Conservation (phyloP, 176 grass and related monocot genomes). For the Aegilops longissima region DNA sequence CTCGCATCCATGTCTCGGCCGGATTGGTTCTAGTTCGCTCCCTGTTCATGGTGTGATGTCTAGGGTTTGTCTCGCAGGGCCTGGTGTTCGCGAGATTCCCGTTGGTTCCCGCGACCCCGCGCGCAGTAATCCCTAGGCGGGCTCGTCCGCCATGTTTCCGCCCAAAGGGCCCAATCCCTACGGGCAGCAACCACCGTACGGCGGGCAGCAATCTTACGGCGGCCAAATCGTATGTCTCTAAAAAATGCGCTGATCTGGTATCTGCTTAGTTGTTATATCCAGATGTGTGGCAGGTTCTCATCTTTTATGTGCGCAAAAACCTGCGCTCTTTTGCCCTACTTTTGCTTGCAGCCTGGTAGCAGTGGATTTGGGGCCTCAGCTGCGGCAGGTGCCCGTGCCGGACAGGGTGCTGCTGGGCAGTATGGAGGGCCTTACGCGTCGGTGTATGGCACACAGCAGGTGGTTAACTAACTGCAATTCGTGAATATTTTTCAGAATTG, state of each 20-base stretch:
- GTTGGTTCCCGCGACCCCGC: constrained; percentile 4
- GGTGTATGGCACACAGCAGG: constrained; percentile 69
- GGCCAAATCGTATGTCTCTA: constrained; percentile 54
- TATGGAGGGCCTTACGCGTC: constrained; percentile 71
- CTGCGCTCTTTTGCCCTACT: neutral
- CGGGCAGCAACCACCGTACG: constrained; percentile 59
- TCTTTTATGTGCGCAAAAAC: constrained; percentile 8
- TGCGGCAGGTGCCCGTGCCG: constrained; percentile 32
- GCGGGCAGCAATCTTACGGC: constrained; percentile 59
- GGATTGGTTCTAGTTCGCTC: neutral
- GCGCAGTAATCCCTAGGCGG: constrained; percentile 1
- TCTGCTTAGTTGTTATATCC: neutral
- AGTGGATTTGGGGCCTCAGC: constrained; percentile 49
- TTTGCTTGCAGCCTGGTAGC: constrained; percentile 55
- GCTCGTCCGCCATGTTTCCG: constrained; percentile 63
- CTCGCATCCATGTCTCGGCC: neutral
- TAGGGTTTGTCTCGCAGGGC: constrained; percentile 35
- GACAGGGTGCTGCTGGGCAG: constrained; percentile 45
- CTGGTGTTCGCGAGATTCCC: neutral
- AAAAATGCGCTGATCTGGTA: neutral
- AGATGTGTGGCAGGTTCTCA: neutral
- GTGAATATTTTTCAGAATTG: neutral
- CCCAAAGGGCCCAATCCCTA: constrained; percentile 71
- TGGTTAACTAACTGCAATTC: constrained; percentile 18
- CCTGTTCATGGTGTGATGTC: neutral